A percentile compares a stretch with the other conserved stretches of the same genome.
These are phyloP conservation scores for Elsinoe batatas DNA, from an alignment of 2,329 filamentous ascomycete genomes.

Conservation along the genomic window DNA sequence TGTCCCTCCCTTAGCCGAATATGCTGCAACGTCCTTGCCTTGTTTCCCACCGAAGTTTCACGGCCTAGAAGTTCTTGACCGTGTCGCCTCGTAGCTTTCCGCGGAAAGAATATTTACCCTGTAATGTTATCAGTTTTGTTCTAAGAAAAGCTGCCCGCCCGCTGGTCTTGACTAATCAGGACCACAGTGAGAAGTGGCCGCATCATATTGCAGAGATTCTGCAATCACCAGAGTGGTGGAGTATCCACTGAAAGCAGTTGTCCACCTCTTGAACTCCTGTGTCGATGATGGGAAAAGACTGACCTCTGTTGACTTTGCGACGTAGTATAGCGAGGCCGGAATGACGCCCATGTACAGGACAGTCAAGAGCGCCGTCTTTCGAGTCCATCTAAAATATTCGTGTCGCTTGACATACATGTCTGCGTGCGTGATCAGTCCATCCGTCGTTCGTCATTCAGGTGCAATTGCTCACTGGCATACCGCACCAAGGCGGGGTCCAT, in stretches of 20 bases:
- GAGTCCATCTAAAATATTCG: slow-evolving; percentile 93
- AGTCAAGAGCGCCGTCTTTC: slow-evolving; percentile 67
- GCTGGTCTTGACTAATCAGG: not conserved
- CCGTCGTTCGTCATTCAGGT: slow-evolving; percentile 18
- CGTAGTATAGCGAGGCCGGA: slow-evolving; percentile 58
- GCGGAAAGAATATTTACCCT: slow-evolving; percentile 81
- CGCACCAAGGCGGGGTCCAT: slow-evolving; percentile 48
- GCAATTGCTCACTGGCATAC: slow-evolving; percentile 41
- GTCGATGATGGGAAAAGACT: slow-evolving; percentile 35
- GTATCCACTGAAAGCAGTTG: not conserved
- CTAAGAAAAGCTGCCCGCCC: no score
- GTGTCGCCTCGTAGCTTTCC: slow-evolving; percentile 83
- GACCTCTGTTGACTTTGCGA: slow-evolving; percentile 78
- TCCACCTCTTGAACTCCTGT: not conserved
- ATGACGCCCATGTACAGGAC: slow-evolving; percentile 68
- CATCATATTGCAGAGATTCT: not conserved
- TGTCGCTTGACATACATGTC: slow-evolving; percentile 77
- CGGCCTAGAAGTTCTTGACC: slow-evolving; percentile 61
- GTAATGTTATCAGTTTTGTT: slow-evolving; percentile 15
- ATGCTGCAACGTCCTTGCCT: no score
- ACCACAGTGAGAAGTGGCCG: not conserved
- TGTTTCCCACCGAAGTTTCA: no score
- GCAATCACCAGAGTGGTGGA: not conserved
- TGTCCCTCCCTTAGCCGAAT: no score
- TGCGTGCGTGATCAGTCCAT: slow-evolving; percentile 31